Conservation (phyloP, 2,329 filamentous ascomycete species). For the Incumbomyces delicatus region DNA sequence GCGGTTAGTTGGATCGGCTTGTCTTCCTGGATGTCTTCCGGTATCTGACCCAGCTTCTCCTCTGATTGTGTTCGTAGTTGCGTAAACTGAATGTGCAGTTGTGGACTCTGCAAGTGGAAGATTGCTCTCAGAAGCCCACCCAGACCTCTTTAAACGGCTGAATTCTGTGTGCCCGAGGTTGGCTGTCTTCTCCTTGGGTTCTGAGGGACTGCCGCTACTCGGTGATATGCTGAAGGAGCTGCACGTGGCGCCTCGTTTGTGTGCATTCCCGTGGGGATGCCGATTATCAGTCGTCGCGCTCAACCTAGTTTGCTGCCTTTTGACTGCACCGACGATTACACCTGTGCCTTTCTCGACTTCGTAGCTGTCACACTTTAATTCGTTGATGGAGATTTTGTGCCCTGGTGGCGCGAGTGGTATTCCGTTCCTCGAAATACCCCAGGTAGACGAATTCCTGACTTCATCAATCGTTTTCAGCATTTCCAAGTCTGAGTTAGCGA, state of each 20-base stretch:
- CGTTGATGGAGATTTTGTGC: conserved; percentile 2
- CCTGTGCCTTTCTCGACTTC: conserved; percentile 5
- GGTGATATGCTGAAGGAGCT: not conserved
- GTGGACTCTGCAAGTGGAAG: no score
- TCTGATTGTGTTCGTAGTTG: no score
- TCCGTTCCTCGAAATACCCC: conserved; percentile 1
- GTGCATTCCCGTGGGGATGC: not conserved
- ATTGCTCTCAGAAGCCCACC: no score
- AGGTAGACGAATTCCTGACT: not conserved
- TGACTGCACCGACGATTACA: not conserved
- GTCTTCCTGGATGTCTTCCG: no score
- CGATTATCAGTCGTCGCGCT: not conserved
- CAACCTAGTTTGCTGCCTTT: not conserved
- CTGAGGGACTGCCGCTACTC: not conserved
- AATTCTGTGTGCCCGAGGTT: no score
- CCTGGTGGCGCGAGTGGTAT: not conserved
- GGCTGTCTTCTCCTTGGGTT: no score
- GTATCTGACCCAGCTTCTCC: no score
- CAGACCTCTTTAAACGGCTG: no score
- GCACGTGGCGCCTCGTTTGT: not conserved
- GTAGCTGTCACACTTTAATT: not conserved
- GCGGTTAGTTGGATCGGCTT: no score
- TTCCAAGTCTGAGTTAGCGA: conserved; percentile 3
- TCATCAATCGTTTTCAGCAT: conserved; percentile 4
- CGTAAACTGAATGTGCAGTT: no score